These are phyloP conservation scores for Macrolepiota dolichaula DNA, from an alignment of 768 basidiomycete genomes.

Conservation along the genomic window DNA sequence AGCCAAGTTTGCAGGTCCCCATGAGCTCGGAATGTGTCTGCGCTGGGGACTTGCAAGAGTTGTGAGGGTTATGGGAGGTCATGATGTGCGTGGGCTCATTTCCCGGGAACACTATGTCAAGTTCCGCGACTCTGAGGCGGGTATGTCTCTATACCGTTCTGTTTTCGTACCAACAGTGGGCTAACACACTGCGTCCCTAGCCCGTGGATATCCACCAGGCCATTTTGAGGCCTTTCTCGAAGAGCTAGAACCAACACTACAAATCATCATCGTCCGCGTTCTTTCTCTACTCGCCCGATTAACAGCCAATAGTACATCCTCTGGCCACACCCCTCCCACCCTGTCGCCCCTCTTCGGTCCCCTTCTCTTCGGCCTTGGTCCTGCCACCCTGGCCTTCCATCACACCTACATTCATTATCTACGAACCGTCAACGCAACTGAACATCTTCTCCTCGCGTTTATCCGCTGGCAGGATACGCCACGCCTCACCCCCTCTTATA, in stretches of 20 bases:
- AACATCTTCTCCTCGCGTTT: slow-evolving; percentile 89
- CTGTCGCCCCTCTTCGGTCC: slow-evolving; percentile 90
- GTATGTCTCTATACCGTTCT: slow-evolving; percentile 39
- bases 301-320: slow-evolving; percentile 77
- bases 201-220: slow-evolving; percentile 60
- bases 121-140: slow-evolving; percentile 80
- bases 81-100: slow-evolving; percentile 79
- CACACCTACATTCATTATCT: slow-evolving; percentile 64
- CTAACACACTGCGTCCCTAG: slow-evolving; percentile 28
- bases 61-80: slow-evolving; percentile 63
- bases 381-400: slow-evolving; percentile 45
- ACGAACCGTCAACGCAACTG: slow-evolving; percentile 80
- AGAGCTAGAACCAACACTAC: slow-evolving; percentile 47
- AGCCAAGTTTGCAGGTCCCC: slow-evolving; percentile 76
- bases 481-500: slow-evolving; percentile 25
- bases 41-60: slow-evolving; percentile 90
- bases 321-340: slow-evolving; percentile 88
- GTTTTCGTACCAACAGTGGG: slow-evolving; percentile 3
- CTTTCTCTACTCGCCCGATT: slow-evolving; percentile 81
- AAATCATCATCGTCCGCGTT: slow-evolving; percentile 61
- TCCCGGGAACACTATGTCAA: slow-evolving; percentile 81
- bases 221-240: slow-evolving; percentile 73
- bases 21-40: slow-evolving; percentile 88
- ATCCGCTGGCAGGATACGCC: slow-evolving; percentile 78
- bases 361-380: slow-evolving; percentile 78